phyloP scores from a whole-genome alignment of 345 rosid species.

The Acer yangbiense region DNA sequence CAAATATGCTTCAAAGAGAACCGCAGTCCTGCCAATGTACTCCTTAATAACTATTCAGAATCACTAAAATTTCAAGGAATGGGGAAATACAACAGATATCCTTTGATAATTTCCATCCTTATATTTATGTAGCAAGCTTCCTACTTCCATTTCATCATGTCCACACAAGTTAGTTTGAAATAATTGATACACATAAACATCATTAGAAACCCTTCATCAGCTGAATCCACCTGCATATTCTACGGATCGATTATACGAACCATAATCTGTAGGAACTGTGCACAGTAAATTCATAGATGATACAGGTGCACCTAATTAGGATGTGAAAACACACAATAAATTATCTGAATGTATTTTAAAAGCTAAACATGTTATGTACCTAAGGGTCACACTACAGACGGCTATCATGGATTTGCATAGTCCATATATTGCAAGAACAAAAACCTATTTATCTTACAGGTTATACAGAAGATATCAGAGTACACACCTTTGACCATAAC shows the following conservation, averaged over 20 bases:
- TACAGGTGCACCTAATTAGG: background rate
- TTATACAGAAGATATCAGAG: slow-evolving; percentile 15
- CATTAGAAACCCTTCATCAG: background rate
- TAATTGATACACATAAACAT: background rate
- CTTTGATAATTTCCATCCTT: background rate
- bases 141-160: background rate
- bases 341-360: background rate
- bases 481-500: slow-evolving; percentile 91
- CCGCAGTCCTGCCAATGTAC: background rate
- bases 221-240: background rate
- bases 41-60: background rate
- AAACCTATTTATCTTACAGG: background rate
- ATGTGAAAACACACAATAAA: background rate
- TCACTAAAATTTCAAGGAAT: background rate
- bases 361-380: background rate
- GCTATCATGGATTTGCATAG: background rate
- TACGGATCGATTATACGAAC: too few relatives aligned
- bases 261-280: background rate
- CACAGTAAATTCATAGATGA: background rate
- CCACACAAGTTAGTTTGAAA: background rate
- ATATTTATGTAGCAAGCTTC: background rate
- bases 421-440: slow-evolving; percentile 5
- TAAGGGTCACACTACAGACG: background rate
- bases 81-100: background rate
- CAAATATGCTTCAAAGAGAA: background rate